Conservation (phyloP, 2,329 filamentous ascomycete species). For the Talaromyces sp. region DNA sequence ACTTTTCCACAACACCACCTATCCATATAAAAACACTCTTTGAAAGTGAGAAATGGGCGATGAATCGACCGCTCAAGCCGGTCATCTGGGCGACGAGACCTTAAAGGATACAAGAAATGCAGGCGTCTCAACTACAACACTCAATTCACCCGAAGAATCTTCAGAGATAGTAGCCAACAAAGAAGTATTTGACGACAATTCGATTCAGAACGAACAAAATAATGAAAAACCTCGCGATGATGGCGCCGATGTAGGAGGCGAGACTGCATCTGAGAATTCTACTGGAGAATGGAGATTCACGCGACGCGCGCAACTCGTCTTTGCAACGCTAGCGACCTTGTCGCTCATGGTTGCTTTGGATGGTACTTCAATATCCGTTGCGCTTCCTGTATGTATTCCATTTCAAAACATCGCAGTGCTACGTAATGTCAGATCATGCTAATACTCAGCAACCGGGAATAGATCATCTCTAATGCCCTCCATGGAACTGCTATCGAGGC, state of each 20-base stretch:
- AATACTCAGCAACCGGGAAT: background rate
- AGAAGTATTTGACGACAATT: background rate
- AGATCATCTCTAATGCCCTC: slow-evolving; percentile 52
- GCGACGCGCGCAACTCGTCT: slow-evolving; percentile 12
- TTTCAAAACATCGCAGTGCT: no score
- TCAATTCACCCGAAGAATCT: background rate
- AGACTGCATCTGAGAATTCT: background rate
- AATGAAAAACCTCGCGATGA: background rate
- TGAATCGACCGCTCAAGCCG: background rate
- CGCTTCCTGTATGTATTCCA: slow-evolving; percentile 44
- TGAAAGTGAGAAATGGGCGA: background rate
- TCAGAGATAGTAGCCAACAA: background rate
- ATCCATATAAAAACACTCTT: background rate
- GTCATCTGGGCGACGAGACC: background rate
- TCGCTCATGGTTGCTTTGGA: slow-evolving; percentile 63
- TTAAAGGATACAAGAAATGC: background rate
- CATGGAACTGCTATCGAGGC: slow-evolving; percentile 57
- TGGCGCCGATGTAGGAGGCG: background rate
- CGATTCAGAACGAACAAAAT: background rate
- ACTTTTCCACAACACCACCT: background rate
- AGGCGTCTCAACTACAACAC: background rate
- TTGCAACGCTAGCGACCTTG: slow-evolving; percentile 42
- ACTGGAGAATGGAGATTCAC: slow-evolving; percentile 10
- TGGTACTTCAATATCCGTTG: slow-evolving; percentile 63
- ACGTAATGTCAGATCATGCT: no score